phyloP scores from a whole-genome alignment of 116 monocot genomes.

The Dioscorea cayenensis region DNA sequence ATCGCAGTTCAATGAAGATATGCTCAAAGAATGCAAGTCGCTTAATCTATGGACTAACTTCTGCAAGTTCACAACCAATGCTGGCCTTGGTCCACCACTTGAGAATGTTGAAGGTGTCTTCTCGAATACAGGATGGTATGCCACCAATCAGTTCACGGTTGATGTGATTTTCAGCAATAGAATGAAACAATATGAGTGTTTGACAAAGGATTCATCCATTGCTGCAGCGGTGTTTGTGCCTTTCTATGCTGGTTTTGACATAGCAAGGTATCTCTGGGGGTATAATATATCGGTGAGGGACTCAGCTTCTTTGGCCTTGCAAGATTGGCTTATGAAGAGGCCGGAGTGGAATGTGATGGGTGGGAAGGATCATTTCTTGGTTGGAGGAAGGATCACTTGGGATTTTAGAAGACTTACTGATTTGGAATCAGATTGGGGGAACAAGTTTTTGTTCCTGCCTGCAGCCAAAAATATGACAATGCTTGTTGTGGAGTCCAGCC shows the following conservation, averaged over 20 bases:
- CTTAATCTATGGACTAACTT: slow-evolving; percentile 89
- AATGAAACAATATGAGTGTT: slow-evolving; percentile 93
- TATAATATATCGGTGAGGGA: slow-evolving; percentile 67
- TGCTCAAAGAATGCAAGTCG: slow-evolving; percentile 61
- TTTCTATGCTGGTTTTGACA: slow-evolving; percentile 91
- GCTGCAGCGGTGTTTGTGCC: slow-evolving; percentile 91
- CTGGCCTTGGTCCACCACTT: slow-evolving; percentile 78
- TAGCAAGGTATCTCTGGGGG: slow-evolving; percentile 81
- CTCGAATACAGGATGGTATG: slow-evolving; percentile 79
- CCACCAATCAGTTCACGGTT: slow-evolving; percentile 85
- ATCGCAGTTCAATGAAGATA: slow-evolving; percentile 65
- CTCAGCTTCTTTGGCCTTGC: slow-evolving; percentile 66
- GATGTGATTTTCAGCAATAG: slow-evolving; percentile 87
- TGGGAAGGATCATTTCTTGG: slow-evolving; percentile 93
- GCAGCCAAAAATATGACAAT: slow-evolving; percentile 88
- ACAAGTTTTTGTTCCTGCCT: slow-evolving; percentile 77
- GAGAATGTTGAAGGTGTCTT: slow-evolving; percentile 74
- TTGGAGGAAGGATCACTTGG: slow-evolving; percentile 96
- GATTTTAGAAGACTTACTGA: slow-evolving; percentile 84
- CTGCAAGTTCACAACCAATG: slow-evolving; percentile 86
- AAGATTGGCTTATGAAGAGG: slow-evolving; percentile 69
- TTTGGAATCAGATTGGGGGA: slow-evolving; percentile 78
- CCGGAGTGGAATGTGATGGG: slow-evolving; percentile 90
- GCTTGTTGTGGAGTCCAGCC: slow-evolving; percentile 95
- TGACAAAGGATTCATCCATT: slow-evolving; percentile 75